Evolutionary conservation across 2,329 filamentous ascomycete genomes (phyloP).

Genomic region (Penicillium brasilianum): DNA sequence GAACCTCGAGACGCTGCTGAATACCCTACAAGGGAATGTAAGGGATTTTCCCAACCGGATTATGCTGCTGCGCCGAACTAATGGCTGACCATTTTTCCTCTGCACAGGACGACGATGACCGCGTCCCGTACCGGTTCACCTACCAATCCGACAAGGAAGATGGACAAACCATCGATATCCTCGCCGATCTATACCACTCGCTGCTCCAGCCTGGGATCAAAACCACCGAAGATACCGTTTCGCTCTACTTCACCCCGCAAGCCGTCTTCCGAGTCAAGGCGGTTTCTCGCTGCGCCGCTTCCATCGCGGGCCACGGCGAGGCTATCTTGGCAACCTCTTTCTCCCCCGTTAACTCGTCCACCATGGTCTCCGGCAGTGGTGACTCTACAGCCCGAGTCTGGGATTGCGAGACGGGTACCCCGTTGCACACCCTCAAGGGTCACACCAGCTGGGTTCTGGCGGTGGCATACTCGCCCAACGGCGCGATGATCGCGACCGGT

Average conservation of each 20-base stretch:
- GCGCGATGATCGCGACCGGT: conserved; percentile 79
- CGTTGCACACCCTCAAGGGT: conserved; percentile 80
- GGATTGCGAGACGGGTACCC: conserved; percentile 93
- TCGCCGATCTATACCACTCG: conserved; percentile 56
- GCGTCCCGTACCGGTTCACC: conserved; percentile 70
- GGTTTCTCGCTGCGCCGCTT: conserved; percentile 85
- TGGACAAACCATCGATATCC: conserved; percentile 51
- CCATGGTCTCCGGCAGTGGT: conserved; percentile 85
- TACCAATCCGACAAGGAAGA: conserved; percentile 53
- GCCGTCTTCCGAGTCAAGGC: conserved; percentile 92
- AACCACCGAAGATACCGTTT: conserved; percentile 65
- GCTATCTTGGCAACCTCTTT: conserved; percentile 87
- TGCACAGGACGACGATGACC: conserved; percentile 60
- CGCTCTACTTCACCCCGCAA: conserved; percentile 75
- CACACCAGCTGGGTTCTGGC: conserved; percentile 90
- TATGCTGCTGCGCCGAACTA: background rate
- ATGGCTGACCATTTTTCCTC: background rate
- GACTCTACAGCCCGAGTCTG: conserved; percentile 91
- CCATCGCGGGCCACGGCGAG: conserved; percentile 88
- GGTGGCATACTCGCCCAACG: conserved; percentile 86
- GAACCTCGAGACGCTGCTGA: conserved; percentile 85
- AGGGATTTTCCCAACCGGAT: conserved; percentile 25
- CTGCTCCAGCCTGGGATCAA: conserved; percentile 57
- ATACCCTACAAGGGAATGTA: conserved; percentile 80
- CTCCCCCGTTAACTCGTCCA: conserved; percentile 75